These are phyloP conservation scores for Cucurbita moschata DNA, from an alignment of 306 rosid species.

Conservation along the genomic window DNA sequence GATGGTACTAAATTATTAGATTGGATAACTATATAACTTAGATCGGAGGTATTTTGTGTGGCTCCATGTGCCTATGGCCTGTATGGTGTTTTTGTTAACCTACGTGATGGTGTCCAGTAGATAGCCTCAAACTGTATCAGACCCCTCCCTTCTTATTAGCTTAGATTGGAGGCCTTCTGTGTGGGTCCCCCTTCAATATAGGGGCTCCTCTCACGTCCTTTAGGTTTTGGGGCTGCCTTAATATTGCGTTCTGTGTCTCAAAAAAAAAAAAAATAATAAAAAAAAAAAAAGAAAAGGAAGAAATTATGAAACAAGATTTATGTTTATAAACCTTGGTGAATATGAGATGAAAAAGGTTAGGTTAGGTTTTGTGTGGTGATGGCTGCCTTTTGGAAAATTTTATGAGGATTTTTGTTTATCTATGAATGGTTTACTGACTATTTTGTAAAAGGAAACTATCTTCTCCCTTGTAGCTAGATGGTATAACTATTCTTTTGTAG, in stretches of 20 bases:
- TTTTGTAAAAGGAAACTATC: no score
- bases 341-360: background rate
- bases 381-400: background rate
- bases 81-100: background rate
- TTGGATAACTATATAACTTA: background rate
- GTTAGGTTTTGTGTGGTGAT: background rate
- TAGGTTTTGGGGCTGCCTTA: background rate
- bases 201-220: background rate
- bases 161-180: background rate
- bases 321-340: background rate
- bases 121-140: background rate
- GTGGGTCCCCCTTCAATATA: background rate
- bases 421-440: background rate
- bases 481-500: no score
- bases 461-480: no score
- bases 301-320: background rate
- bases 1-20: background rate
- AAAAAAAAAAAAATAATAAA: background rate
- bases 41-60: background rate
- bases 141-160: background rate
- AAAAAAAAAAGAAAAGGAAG: no score
- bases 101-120: background rate
- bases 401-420: background rate
- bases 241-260: background rate
- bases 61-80: background rate